These are phyloP conservation scores for Emergomyces pasteurianus DNA, from an alignment of 2,329 filamentous ascomycete species.

Conservation along the genomic window DNA sequence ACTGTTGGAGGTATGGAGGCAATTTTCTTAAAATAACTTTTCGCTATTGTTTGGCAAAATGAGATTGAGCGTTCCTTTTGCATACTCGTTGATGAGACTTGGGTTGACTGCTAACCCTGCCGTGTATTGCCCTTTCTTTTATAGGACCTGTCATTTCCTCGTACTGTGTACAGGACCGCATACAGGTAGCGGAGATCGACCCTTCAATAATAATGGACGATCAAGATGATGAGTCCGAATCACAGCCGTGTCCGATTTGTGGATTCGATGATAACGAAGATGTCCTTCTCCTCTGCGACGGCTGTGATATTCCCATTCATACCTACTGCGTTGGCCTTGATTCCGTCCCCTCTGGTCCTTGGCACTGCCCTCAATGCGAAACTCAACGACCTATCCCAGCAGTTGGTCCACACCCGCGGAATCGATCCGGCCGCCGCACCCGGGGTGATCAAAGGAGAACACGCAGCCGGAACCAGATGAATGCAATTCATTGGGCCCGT, in stretches of 20 bases:
- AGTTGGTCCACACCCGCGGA: slow-evolving; percentile 19
- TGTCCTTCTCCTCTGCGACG: slow-evolving; percentile 77
- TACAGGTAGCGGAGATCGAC: slow-evolving; percentile 79
- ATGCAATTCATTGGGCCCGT: slow-evolving; percentile 53
- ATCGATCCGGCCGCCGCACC: slow-evolving; percentile 39
- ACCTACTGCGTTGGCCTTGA: slow-evolving; percentile 83
- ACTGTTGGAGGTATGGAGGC: slow-evolving; percentile 59
- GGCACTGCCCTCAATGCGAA: slow-evolving; percentile 82
- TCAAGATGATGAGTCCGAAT: slow-evolving; percentile 52
- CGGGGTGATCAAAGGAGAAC: slow-evolving; percentile 33
- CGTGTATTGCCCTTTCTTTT: neutral
- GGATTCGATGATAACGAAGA: slow-evolving; percentile 70
- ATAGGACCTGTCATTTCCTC: slow-evolving; percentile 46
- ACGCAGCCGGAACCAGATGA: slow-evolving; percentile 28
- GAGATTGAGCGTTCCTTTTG: neutral
- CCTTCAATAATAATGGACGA: slow-evolving; percentile 57
- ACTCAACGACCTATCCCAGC: slow-evolving; percentile 32
- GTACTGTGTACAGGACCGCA: slow-evolving; percentile 42
- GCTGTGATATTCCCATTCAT: slow-evolving; percentile 81
- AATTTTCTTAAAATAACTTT: neutral
- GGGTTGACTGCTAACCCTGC: neutral
- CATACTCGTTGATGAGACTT: neutral
- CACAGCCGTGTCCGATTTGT: slow-evolving; percentile 73
- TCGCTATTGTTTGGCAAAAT: neutral
- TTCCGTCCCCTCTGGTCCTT: slow-evolving; percentile 60